A percentile compares a stretch with the other conserved stretches of the same genome.
Evolutionary conservation across 441 rosid species (phyloP).

Genomic region (Aquilaria agallochum): DNA sequence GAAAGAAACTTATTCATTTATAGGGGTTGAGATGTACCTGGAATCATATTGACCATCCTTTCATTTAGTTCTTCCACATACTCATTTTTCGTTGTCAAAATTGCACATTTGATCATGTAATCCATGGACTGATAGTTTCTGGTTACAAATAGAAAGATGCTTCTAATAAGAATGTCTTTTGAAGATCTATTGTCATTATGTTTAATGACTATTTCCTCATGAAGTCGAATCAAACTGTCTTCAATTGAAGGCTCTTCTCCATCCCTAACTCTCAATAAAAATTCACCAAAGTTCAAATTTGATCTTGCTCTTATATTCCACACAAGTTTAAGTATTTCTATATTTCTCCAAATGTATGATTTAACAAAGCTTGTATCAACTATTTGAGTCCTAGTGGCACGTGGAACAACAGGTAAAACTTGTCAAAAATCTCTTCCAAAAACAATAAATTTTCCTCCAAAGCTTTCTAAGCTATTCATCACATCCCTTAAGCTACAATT

Average conservation of each 20-base stretch:
- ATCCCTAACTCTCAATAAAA: neutral
- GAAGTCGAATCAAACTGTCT: neutral
- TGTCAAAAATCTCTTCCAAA: neutral
- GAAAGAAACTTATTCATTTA: too few species aligned
- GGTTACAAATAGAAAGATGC: neutral
- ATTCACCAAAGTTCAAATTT: neutral
- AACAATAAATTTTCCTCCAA: constrained; percentile 4
- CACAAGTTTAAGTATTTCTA: too few species aligned
- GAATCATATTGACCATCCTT: neutral
- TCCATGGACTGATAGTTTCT: neutral
- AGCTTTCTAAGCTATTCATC: neutral
- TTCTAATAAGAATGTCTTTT: neutral
- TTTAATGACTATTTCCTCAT: neutral
- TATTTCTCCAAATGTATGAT: neutral
- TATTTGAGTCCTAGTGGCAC: neutral
- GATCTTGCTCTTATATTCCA: neutral
- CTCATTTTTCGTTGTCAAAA: neutral
- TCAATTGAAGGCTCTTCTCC: neutral
- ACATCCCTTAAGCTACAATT: neutral
- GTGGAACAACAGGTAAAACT: neutral
- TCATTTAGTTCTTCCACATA: neutral
- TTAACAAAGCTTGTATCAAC: neutral
- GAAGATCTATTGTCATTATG: neutral
- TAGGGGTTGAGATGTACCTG: too few species aligned
- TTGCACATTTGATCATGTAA: neutral